A percentile compares a stretch with the other conserved stretches of the same genome.
Evolutionary conservation across 306 rosid species (phyloP).

Genomic region (Begonia loranthoides): DNA sequence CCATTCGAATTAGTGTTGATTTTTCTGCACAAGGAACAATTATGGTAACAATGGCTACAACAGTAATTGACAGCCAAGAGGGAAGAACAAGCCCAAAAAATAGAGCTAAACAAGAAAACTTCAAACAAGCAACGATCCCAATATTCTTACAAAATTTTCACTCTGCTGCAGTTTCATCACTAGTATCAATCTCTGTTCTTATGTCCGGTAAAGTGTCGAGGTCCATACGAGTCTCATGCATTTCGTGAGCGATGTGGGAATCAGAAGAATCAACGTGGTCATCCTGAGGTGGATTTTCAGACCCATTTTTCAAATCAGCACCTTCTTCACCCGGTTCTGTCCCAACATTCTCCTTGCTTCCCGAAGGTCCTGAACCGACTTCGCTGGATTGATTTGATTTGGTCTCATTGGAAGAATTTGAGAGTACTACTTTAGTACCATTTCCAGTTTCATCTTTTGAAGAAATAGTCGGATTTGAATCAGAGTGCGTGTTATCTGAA

Average conservation of each 20-base stretch:
- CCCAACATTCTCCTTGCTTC: background rate
- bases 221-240: slow-evolving; percentile 38
- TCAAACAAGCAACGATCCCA: no score
- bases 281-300: slow-evolving; percentile 26
- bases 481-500: slow-evolving; percentile 19
- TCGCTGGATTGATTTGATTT: background rate
- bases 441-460: slow-evolving; percentile 22
- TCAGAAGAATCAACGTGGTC: slow-evolving; percentile 60
- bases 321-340: slow-evolving; percentile 18
- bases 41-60: no score
- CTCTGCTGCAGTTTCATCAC: slow-evolving; percentile 55
- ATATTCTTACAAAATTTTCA: slow-evolving; percentile 5
- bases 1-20: no score
- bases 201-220: slow-evolving; percentile 60
- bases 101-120: no score
- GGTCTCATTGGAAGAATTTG: slow-evolving; percentile 9
- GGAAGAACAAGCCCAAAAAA: no score
- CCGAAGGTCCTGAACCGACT: slow-evolving; percentile 1
- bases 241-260: slow-evolving; percentile 27
- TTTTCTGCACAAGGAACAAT: no score
- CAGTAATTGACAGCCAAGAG: no score
- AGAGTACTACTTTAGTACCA: slow-evolving; percentile 20
- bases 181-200: slow-evolving; percentile 32
- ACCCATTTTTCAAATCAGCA: slow-evolving; percentile 20
- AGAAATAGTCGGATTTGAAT: slow-evolving; percentile 13